Evolutionary conservation across 163 green algal species (phyloP), one percentile per base, ranked within the genome.

Genomic region (Scenedesmus sp.): DNA sequence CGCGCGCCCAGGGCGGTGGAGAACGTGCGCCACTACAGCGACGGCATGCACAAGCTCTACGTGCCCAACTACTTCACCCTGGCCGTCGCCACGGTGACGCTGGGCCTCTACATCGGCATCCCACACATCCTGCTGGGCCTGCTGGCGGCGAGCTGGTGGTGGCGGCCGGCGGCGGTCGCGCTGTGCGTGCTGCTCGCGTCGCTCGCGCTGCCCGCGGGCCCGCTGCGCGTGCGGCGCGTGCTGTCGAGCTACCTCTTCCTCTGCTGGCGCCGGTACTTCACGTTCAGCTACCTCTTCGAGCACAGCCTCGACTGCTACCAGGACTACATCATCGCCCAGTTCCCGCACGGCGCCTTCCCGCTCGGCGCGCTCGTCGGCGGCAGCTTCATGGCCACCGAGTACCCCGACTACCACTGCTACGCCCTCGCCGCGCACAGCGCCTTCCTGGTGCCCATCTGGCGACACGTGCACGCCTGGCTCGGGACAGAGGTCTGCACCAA

Each of bases 281-380:
- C 39, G 34, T 83, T 83, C 77, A 67, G 39, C 58, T 15, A 15
- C 39, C 39, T 47, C 7, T 47, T 47, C 10, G 39, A 47, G 39
- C 7, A 10, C 39, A 47, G 10, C 39, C 39, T 47, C 39, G 10
- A 47, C 39, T 10, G 7, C 7, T 47, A 47, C 39, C 39, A 10
- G 33, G 63, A 60, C 53, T 72, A 28, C 26, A 24, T 78, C 36
- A 33, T 80, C 29, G 70, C 78, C n/a, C 65, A 84, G 63, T 84
- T 84, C 53, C 78, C 78, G 18, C 78, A 84, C 34, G 78, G 78
- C 13, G 78, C 70, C 0, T 84, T 84, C 51, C 78, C 78, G 13
- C 36, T 84, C 7, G 78, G 78, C 15, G 33, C 47, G 29, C 28
- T 84, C n/a, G 29, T 80, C 42, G 70, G 65, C 9, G 77, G 77